Evolutionary conservation across 768 basidiomycete species (phyloP).

Genomic region (Lactifluus pinguis): DNA sequence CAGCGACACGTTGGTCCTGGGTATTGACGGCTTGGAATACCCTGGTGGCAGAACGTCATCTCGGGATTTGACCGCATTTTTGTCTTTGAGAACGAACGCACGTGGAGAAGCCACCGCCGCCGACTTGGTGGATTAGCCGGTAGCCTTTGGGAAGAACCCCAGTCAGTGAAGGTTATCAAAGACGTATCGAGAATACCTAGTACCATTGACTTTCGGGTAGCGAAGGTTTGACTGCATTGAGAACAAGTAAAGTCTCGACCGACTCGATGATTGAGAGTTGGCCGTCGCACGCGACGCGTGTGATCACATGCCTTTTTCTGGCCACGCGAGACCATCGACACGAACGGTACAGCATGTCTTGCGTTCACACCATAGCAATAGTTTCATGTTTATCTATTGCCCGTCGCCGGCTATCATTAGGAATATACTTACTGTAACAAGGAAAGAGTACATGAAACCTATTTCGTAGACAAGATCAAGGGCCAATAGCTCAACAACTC

Average conservation of each 20-base stretch:
- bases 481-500: too few species aligned
- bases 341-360: too few species aligned
- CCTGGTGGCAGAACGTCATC: slow-evolving; percentile 31
- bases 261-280: too few species aligned
- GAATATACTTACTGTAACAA: too few species aligned
- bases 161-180: neutral
- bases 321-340: slow-evolving; percentile 23
- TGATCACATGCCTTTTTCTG: neutral
- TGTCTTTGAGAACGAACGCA: slow-evolving; percentile 23
- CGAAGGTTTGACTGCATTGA: slow-evolving; percentile 11
- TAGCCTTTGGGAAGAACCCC: slow-evolving; percentile 40
- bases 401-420: too few species aligned
- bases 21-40: slow-evolving; percentile 79
- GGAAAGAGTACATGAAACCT: too few species aligned
- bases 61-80: neutral
- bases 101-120: slow-evolving; percentile 85
- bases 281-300: too few species aligned
- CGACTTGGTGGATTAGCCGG: slow-evolving; percentile 64
- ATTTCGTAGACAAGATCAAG: too few species aligned
- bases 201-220: slow-evolving; percentile 18
- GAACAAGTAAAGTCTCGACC: neutral
- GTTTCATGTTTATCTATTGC: too few species aligned
- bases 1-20: slow-evolving; percentile 53
- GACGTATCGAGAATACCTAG: neutral
- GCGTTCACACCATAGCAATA: too few species aligned